These are phyloP conservation scores for Starmerella lactis-condensi DNA, from an alignment of 805 yeast species.

Conservation along the genomic window DNA sequence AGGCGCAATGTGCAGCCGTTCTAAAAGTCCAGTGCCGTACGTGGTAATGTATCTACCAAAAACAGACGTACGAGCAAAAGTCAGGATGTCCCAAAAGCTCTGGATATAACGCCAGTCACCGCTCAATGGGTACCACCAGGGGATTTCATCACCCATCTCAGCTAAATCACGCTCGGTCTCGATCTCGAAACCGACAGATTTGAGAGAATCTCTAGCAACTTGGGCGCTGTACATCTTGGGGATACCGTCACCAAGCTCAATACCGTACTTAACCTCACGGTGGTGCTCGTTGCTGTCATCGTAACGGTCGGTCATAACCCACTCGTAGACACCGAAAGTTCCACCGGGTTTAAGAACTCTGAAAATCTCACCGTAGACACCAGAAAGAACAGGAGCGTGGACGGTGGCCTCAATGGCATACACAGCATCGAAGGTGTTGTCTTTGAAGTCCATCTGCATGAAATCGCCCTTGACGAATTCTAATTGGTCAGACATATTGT, in stretches of 20 bases:
- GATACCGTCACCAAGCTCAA: constrained; percentile 96
- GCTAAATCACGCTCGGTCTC: constrained; percentile 67
- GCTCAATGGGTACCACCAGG: constrained; percentile 94
- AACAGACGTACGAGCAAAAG: constrained; percentile 73
- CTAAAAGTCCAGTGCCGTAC: constrained; percentile 60
- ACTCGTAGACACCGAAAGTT: constrained; percentile 90
- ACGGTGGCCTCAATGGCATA: constrained; percentile 98
- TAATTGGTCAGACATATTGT: constrained; percentile 52
- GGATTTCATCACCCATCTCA: constrained; percentile 59
- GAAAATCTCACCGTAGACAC: constrained; percentile 86
- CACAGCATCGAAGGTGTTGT: constrained; percentile 81
- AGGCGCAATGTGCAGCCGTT: constrained; percentile 75
- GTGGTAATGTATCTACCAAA: constrained; percentile 79
- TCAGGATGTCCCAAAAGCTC: constrained; percentile 53
- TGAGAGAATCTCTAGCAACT: constrained; percentile 76
- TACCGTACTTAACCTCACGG: constrained; percentile 88
- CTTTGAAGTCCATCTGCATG: constrained; percentile 96
- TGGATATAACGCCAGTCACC: constrained; percentile 88
- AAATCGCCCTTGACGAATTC: constrained; percentile 90
- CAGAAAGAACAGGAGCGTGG: constrained; percentile 91
- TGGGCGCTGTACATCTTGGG: constrained; percentile 82
- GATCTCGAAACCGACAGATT: constrained; percentile 72
- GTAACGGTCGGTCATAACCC: constrained; percentile 94
- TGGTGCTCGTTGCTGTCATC: constrained; percentile 77
- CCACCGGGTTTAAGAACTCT: constrained; percentile 97